Conservation (phyloP, 306 rosid genomes). For the Astragalus glycyphyllos region DNA sequence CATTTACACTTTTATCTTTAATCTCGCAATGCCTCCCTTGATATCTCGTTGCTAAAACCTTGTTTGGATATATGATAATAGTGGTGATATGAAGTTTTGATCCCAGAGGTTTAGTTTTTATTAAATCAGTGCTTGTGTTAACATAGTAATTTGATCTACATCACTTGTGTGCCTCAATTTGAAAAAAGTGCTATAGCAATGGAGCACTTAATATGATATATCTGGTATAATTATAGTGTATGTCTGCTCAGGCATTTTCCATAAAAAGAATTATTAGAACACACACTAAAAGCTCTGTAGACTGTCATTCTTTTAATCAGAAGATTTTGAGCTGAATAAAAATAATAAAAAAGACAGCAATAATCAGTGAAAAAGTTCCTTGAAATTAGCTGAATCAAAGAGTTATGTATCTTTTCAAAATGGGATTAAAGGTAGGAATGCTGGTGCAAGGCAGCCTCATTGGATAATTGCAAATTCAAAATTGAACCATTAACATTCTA, state of each 20-base stretch:
- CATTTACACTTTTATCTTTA: conserved; percentile 30
- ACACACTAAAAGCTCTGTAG: not conserved
- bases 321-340: not conserved
- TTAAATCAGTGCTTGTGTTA: conserved; percentile 11
- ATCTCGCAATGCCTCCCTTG: conserved; percentile 25
- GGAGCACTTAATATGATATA: conserved; percentile 10
- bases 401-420: conserved; percentile 1
- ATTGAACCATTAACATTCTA: not conserved
- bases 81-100: conserved; percentile 23
- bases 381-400: conserved; percentile 1
- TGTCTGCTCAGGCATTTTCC: conserved; percentile 25
- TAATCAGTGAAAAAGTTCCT: not conserved
- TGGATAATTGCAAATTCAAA: not conserved
- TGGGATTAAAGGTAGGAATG: not conserved
- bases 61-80: conserved; percentile 24
- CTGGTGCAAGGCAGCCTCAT: not conserved
- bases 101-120: not conserved
- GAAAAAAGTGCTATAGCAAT: conserved; percentile 7
- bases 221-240: not conserved
- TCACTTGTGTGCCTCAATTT: not conserved
- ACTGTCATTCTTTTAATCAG: not conserved
- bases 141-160: conserved; percentile 19
- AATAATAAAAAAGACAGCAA: not conserved
- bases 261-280: not conserved
- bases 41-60: conserved; percentile 25